Base-by-base conservation (phyloP, 2,329 filamentous ascomycete species). In the Lachnellula hyalina region DNA sequence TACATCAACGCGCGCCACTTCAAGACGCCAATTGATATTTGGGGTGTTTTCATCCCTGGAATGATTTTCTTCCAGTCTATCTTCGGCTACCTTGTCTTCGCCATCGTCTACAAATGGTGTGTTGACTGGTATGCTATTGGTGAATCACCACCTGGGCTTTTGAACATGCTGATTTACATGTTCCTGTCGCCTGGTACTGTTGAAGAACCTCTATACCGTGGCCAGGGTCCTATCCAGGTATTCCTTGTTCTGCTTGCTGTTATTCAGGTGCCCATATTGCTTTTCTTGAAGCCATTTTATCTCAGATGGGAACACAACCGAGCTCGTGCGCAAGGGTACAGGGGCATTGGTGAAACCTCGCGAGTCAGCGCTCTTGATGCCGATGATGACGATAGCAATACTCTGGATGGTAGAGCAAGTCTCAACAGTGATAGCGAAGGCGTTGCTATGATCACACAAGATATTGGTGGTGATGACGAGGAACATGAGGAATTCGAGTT, bases 151-250 rank as follows among this genome's bases (percentile, higher is more conserved):
- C 94, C 95, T 2, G 90, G 91, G 67, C 79, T 99, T 57, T 77
- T 99, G 59, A 99, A 99, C 81, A 97, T 97, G 93, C 79, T 99
- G 68, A 99, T 99, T 68, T 96, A 96, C 81, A 99, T 99, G 95
- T 99, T 99, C 78, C 75, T 99, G 63, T 84, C 86, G 61, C 94
- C 94, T 3, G 91, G 91, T 50, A 88, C 73, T 0, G 69, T 86
- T 15, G 86, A 89, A 48, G 82, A 90, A 58, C 80, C 80, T 49
- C 79, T 99, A 5, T 99, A 96, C 71, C 19, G 76, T 21, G 89
- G 89, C 42, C 94, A 99, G 72, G 81, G 77, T 14, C 71, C 70
- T 2, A 80, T 99, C 0, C 94, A 99, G 72, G 75, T 90, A 12
- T 71, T 89, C 51, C 76, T 99, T 36, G 75, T 99, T 21, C 79